Evolutionary conservation across 176 grass and related monocot genomes (phyloP), one percentile per base, ranked within the genome.

Genomic region (Musa troglodytarum): DNA sequence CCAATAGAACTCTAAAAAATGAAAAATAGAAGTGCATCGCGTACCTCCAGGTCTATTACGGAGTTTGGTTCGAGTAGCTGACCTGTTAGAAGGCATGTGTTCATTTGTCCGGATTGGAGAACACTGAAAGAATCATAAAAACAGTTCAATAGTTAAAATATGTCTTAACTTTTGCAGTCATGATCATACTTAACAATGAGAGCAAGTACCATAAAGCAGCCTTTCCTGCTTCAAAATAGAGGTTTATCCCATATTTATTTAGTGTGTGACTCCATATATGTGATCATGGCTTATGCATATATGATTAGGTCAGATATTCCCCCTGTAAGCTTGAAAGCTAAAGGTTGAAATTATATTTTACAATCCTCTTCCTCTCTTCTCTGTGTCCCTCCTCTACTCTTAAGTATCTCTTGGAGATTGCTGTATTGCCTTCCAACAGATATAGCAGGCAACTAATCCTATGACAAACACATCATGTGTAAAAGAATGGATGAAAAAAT

Each of bases 121-220:
- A 50, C 11, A 49, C 68, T 70, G 43, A 70, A 70, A 49, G 15
- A 43, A 20, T 17, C 21, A 65, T 11, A 23, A 65, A 65, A 11
- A 65, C 12, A 59, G n/a, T 51, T 70, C 68, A 70, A 70, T 50
- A n/a, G 17, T 70, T 49, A 70, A 51, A 20, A 34, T 67, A 51
- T 16, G 19, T 70, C 43, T n/a, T 57, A 57, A 57, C 54, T 57
- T 16, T 12, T 17, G 29, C 11, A 28, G 24, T 25, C 9, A 25
- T 66, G 11, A 28, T 12, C 11, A 20, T 34, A 0, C 1, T 50
- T 1, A 16, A n/a, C 16, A 69, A 10, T 49, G 5, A 69, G 49
- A 49, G 28, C 13, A 69, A 69, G 13, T 69, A 49, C 15, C 22
- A 49, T 19, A 69, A 43, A 69, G 28, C 49, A 69, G 15, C 6